Conservation (phyloP, 441 rosid genomes). For the Croton laevigatus region DNA sequence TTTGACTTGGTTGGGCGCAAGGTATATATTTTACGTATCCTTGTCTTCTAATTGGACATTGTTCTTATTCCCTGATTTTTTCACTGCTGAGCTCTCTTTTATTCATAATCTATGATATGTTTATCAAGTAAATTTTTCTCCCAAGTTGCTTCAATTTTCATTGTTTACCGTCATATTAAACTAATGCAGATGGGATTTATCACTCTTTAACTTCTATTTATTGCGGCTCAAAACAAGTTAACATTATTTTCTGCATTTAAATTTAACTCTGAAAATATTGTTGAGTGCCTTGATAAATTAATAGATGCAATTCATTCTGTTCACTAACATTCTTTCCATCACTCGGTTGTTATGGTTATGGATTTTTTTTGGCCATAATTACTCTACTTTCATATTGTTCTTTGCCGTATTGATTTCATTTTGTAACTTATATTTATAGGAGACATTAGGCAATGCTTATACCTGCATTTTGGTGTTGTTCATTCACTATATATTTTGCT, state of each 20-base stretch:
- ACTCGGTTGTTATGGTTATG: neutral
- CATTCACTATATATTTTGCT: neutral
- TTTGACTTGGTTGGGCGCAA: constrained; percentile 96
- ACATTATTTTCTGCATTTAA: neutral
- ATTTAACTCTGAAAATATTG: neutral
- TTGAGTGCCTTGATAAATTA: neutral
- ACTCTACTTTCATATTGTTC: neutral
- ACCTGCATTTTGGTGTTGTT: neutral
- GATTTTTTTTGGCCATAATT: neutral
- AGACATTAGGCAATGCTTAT: neutral
- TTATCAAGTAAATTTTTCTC: neutral
- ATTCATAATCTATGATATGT: neutral
- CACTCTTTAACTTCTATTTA: constrained; percentile 1
- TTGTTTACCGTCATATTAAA: neutral
- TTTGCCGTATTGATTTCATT: neutral
- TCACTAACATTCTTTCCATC: neutral
- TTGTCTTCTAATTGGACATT: neutral
- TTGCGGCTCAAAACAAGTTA: neutral
- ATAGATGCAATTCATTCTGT: neutral
- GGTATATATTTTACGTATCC: constrained; percentile 39
- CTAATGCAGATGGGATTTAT: neutral
- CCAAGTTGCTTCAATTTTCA: neutral
- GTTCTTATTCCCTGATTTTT: neutral
- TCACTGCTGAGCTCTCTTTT: neutral
- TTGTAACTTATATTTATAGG: neutral